Conservation (phyloP, 1,284 basidiomycete species). For the Cryptococcus depauperatus region DNA sequence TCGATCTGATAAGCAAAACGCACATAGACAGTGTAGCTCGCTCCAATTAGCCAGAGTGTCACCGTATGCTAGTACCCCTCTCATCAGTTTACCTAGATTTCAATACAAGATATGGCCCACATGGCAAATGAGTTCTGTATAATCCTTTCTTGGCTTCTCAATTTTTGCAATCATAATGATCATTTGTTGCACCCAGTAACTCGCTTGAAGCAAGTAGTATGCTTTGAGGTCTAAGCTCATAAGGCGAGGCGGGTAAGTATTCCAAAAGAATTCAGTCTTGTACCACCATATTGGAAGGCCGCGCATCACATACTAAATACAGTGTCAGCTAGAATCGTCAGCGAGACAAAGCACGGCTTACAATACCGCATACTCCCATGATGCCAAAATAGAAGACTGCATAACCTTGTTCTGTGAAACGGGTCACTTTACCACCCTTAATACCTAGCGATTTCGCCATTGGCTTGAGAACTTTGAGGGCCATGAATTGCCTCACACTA, state of each 20-base stretch:
- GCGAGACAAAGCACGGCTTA: not conserved
- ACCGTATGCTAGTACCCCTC: slow-evolving; percentile 67
- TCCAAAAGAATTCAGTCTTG: slow-evolving; percentile 70
- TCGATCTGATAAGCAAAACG: slow-evolving; percentile 2
- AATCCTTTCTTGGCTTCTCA: slow-evolving; percentile 95
- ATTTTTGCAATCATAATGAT: slow-evolving; percentile 74
- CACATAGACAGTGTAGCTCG: slow-evolving; percentile 76
- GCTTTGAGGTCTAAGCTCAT: slow-evolving; percentile 78
- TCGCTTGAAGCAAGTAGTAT: slow-evolving; percentile 81
- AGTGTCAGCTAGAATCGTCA: not conserved
- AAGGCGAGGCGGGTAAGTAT: slow-evolving; percentile 77
- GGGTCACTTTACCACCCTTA: slow-evolving; percentile 58
- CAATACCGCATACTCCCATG: slow-evolving; percentile 63
- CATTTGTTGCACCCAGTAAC: slow-evolving; percentile 93
- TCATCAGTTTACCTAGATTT: not conserved
- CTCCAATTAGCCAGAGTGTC: slow-evolving; percentile 90
- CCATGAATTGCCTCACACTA: slow-evolving; percentile 65
- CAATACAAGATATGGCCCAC: slow-evolving; percentile 25
- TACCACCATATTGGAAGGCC: slow-evolving; percentile 60
- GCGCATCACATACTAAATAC: slow-evolving; percentile 67
- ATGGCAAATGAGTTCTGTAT: slow-evolving; percentile 66
- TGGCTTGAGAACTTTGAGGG: slow-evolving; percentile 61
- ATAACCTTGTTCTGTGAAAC: slow-evolving; percentile 88
- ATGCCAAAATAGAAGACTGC: slow-evolving; percentile 71
- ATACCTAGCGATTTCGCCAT: slow-evolving; percentile 66